These are phyloP conservation scores for Chalara sp. DNA, from an alignment of 2,329 filamentous ascomycete genomes.

Conservation along the genomic window DNA sequence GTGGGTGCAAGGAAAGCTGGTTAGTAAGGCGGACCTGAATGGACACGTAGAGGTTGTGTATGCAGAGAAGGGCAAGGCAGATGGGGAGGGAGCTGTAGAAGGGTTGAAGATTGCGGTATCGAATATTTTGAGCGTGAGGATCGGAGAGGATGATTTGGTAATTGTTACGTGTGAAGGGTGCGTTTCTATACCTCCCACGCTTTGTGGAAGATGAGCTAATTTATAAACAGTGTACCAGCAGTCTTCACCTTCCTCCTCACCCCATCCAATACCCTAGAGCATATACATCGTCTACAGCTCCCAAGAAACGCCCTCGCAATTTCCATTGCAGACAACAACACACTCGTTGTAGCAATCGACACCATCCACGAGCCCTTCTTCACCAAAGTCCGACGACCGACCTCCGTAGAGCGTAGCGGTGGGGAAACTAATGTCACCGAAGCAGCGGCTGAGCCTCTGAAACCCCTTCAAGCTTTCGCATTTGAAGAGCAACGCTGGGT, in stretches of 20 bases:
- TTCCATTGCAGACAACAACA: slow-evolving; percentile 12
- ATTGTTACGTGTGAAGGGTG: slow-evolving; percentile 54
- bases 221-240: slow-evolving; percentile 42
- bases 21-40: slow-evolving; percentile 48
- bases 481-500: slow-evolving; percentile 9
- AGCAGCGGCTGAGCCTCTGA: slow-evolving; percentile 2
- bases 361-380: slow-evolving; percentile 43
- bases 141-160: slow-evolving; percentile 33
- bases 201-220: neutral
- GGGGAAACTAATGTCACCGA: neutral
- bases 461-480: slow-evolving; percentile 8
- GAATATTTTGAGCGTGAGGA: slow-evolving; percentile 22
- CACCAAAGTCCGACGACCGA: slow-evolving; percentile 29
- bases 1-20: slow-evolving; percentile 49
- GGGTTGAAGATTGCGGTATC: slow-evolving; percentile 30
- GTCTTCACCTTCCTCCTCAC: slow-evolving; percentile 59
- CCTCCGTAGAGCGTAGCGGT: too few relatives aligned
- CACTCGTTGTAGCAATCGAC: slow-evolving; percentile 44
- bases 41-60: slow-evolving; percentile 38
- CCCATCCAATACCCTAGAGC: slow-evolving; percentile 41
- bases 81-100: slow-evolving; percentile 2
- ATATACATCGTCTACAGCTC: slow-evolving; percentile 45
- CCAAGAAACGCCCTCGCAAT: slow-evolving; percentile 50
- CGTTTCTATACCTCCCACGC: slow-evolving; percentile 18
- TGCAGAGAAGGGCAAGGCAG: slow-evolving; percentile 2